Percentiles rank a stretch among this genome's conserved stretches.
These are phyloP conservation scores for Mucor indicus DNA, from an alignment of 371 early-diverging fungal species.

Conservation along the genomic window DNA sequence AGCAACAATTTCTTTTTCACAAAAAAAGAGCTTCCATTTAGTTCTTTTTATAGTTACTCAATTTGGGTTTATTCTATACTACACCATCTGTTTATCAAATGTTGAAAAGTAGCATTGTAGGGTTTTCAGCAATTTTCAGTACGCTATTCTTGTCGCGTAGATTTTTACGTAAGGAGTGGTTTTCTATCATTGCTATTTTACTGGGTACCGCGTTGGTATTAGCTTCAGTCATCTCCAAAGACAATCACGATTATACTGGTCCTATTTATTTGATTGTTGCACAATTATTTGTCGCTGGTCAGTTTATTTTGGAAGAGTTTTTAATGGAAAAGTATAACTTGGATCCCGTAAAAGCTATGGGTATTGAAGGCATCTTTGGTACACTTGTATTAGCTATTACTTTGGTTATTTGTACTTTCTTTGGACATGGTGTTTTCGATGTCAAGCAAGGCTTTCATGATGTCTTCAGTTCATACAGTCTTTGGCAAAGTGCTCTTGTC, in stretches of 20 bases:
- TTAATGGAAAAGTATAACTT: conserved; percentile 43
- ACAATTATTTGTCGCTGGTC: conserved; percentile 41
- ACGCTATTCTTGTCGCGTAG: conserved; percentile 38
- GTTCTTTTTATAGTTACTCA: conserved; percentile 25
- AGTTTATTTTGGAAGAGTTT: conserved; percentile 45
- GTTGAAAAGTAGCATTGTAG: conserved; percentile 45
- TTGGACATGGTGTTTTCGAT: conserved; percentile 26
- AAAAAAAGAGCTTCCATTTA: not conserved
- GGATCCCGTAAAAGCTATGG: conserved; percentile 45
- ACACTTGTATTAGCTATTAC: conserved; percentile 20
- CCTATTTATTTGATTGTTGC: conserved; percentile 32
- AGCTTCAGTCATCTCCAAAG: conserved; percentile 8
- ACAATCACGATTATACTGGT: conserved; percentile 22
- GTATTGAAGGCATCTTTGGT: conserved; percentile 44
- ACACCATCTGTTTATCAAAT: conserved; percentile 46
- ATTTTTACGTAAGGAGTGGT: conserved; percentile 37
- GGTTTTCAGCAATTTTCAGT: conserved; percentile 43
- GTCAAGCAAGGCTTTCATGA: conserved; percentile 25
- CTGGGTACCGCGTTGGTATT: conserved; percentile 25
- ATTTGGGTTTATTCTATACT: conserved; percentile 44
- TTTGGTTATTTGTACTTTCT: conserved; percentile 17
- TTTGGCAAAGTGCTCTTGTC: conserved; percentile 40
- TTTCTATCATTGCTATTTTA: conserved; percentile 28
- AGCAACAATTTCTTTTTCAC: not conserved
- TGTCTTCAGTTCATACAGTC: conserved; percentile 13